Evolutionary conservation across 495 filamentous ascomycete genomes (phyloP), one percentile per base, ranked within the genome.

Genomic region (Thermothielavioides terrestris): DNA sequence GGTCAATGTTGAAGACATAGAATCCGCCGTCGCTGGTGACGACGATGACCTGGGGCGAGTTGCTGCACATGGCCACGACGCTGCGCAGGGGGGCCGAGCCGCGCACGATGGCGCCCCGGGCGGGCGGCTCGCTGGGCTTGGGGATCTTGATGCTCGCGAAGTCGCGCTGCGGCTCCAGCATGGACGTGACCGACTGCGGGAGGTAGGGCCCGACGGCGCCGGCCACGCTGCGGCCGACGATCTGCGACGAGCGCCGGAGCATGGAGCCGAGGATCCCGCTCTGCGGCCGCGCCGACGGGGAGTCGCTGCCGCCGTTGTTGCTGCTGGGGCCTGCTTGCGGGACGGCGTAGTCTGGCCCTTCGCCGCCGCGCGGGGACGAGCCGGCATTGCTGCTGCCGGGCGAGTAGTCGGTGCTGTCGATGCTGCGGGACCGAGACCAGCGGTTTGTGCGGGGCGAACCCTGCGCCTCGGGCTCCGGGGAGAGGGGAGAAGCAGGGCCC

Each of bases 141-240:
- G 92, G 92, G 22, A 98, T 76, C 65, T 90, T 95, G 58, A 96
- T 83, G 77, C 86, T 95, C 1, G 92, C 92, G 68, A 98, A 97
- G 64, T 98, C 94, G 39, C 92, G 79, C 37, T 86, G 76, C 12
- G 92, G 92, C 60, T 98, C 94, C 88, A 88, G 96, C 78, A 97
- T 95, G 68, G 97, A 89, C 20, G 89, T 89, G 5, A 98, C 89
- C 0, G 89, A 84, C 58, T 81, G 83, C 1, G 92, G 92, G 7
- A 98, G 75, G 58, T 98, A 98, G 0, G 88, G 87, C 4, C 89
- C 91, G 15, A 95, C 85, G 23, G 83, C 86, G 8, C 88, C 87
- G 21, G 86, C 94, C 47, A 97, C 83, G 18, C 80, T 84, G 49
- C 86, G 89, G n/a, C 89, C 86, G 58, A 96, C 88, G 52, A 88